phyloP scores from a whole-genome alignment of 1,139 yeast genomes.

The Schwanniomyces etchellsii region DNA sequence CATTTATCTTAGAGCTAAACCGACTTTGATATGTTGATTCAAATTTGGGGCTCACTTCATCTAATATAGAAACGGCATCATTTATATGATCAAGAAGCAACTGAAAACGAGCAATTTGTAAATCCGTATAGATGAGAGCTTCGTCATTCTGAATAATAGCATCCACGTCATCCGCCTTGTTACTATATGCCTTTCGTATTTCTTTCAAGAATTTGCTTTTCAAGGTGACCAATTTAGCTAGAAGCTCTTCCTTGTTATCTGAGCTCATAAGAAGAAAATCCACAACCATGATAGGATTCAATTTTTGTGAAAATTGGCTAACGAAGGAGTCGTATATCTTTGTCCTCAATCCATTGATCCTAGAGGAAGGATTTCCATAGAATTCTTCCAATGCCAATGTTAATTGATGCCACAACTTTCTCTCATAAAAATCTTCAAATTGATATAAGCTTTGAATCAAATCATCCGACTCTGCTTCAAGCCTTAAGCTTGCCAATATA shows the following conservation, averaged over 20 bases:
- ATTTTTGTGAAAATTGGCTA: slow-evolving; percentile 56
- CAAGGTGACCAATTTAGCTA: slow-evolving; percentile 51
- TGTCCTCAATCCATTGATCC: slow-evolving; percentile 48
- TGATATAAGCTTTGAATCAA: slow-evolving; percentile 60
- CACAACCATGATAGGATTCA: slow-evolving; percentile 75
- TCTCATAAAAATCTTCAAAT: slow-evolving; percentile 81
- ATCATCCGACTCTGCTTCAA: slow-evolving; percentile 62
- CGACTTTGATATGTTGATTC: slow-evolving; percentile 45
- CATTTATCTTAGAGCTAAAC: slow-evolving; percentile 66
- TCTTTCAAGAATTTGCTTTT: slow-evolving; percentile 42
- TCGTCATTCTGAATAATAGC: slow-evolving; percentile 35
- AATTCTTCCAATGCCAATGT: slow-evolving; percentile 63
- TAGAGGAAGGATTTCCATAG: slow-evolving; percentile 46
- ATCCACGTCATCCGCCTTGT: slow-evolving; percentile 26
- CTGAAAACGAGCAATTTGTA: slow-evolving; percentile 73
- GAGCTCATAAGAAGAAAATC: slow-evolving; percentile 59
- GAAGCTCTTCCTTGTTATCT: slow-evolving; percentile 41
- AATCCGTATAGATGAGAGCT: slow-evolving; percentile 54
- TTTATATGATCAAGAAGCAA: slow-evolving; percentile 52
- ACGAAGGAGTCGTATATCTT: slow-evolving; percentile 72
- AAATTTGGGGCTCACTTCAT: slow-evolving; percentile 51
- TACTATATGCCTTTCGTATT: slow-evolving; percentile 19
- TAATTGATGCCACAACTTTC: slow-evolving; percentile 76
- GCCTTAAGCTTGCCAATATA: slow-evolving; percentile 63
- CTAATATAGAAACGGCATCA: slow-evolving; percentile 67